Percentiles rank a stretch among this genome's conserved stretches.
Evolutionary conservation across 306 rosid species (phyloP).

Genomic region (Carpinus viminea): DNA sequence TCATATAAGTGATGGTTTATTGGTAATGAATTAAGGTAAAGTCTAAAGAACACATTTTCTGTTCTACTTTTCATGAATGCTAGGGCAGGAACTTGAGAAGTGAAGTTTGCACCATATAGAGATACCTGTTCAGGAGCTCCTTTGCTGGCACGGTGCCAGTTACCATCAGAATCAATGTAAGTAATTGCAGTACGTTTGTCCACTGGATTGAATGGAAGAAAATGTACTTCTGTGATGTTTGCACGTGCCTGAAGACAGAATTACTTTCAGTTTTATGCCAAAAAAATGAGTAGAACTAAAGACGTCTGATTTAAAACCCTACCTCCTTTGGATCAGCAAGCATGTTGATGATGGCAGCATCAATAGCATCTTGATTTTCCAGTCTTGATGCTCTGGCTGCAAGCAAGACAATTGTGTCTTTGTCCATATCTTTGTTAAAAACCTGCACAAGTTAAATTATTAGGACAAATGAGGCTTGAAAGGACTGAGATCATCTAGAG

Average conservation of each 20-base stretch:
- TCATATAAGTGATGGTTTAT: neutral
- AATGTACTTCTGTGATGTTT: constrained; percentile 76
- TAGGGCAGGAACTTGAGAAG: neutral
- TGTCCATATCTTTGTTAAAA: constrained; percentile 65
- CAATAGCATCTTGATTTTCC: constrained; percentile 90
- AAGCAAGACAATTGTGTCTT: constrained; percentile 57
- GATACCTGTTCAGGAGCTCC: constrained; percentile 94
- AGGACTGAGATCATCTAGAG: constrained; percentile 17
- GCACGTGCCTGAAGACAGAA: constrained; percentile 62
- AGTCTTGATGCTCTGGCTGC: constrained; percentile 89
- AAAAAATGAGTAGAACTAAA: constrained; percentile 12
- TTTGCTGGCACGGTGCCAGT: constrained; percentile 76
- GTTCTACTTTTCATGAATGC: neutral
- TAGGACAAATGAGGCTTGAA: neutral
- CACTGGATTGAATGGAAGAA: constrained; percentile 87
- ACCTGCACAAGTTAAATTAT: constrained; percentile 49
- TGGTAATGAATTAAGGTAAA: neutral
- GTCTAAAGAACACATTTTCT: neutral
- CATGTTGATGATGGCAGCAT: constrained; percentile 74
- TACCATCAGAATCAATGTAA: constrained; percentile 64
- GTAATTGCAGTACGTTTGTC: constrained; percentile 92
- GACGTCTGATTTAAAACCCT: constrained; percentile 3
- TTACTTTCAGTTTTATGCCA: constrained; percentile 8
- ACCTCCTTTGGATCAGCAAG: constrained; percentile 92
- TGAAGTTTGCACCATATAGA: neutral